Conservation (phyloP, 2,329 filamentous ascomycete genomes). For the Aspergillus ochraceus region DNA sequence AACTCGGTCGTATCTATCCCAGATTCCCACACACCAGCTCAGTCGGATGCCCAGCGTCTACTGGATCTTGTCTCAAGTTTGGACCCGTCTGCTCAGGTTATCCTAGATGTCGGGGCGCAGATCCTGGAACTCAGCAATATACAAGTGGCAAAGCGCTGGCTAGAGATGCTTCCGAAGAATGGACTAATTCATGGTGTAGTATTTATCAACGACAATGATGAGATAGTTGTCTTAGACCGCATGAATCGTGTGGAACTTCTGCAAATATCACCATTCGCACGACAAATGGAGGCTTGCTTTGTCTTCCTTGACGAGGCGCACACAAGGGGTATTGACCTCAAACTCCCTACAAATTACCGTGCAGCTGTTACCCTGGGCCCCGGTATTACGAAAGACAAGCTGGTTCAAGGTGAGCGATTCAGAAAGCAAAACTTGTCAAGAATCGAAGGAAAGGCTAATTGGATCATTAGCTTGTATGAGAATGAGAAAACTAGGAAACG, state of each 20-base stretch:
- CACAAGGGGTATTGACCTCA: slow-evolving; percentile 47
- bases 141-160: slow-evolving; percentile 56
- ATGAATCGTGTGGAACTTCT: slow-evolving; percentile 38
- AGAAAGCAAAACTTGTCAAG: slow-evolving; percentile 16
- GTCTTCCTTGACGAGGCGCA: slow-evolving; percentile 71
- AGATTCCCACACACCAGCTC: slow-evolving; percentile 34
- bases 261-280: slow-evolving; percentile 58
- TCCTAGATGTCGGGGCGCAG: slow-evolving; percentile 71
- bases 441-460: not conserved
- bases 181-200: slow-evolving; percentile 49
- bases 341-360: slow-evolving; percentile 57
- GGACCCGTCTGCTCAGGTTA: slow-evolving; percentile 51
- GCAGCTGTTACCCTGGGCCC: slow-evolving; percentile 69
- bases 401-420: slow-evolving; percentile 60
- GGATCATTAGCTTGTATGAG: slow-evolving; percentile 61
- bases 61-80: slow-evolving; percentile 47
- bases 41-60: slow-evolving; percentile 37
- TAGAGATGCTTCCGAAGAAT: slow-evolving; percentile 33
- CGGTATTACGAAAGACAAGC: slow-evolving; percentile 64
- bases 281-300: slow-evolving; percentile 59
- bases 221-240: slow-evolving; percentile 31
- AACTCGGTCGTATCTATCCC: slow-evolving; percentile 39
- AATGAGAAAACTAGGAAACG: slow-evolving; percentile 67
- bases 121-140: slow-evolving; percentile 64
- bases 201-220: slow-evolving; percentile 51